Evolutionary conservation across 441 rosid genomes (phyloP).

Genomic region (Croton setiger): DNA sequence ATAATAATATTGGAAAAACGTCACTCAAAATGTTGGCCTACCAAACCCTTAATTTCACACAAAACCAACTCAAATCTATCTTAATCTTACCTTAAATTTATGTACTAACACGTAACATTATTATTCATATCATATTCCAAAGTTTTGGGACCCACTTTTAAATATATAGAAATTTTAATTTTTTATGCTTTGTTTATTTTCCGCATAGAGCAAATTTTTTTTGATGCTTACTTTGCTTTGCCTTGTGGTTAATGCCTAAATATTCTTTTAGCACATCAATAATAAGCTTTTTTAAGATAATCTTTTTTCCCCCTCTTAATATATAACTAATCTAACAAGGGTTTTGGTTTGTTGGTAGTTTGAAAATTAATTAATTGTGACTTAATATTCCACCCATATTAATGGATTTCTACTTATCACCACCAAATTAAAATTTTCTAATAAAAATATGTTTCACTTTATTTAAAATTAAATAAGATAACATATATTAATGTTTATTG

Average conservation of each 20-base stretch:
- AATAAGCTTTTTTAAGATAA: conserved; percentile 7
- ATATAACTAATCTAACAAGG: not conserved
- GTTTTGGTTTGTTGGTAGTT: conserved; percentile 15
- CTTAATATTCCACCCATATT: not conserved
- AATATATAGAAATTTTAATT: not conserved
- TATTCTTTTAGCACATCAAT: conserved; percentile 9
- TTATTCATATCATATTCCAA: not conserved
- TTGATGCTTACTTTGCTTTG: conserved; percentile 19
- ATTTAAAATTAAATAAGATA: no score
- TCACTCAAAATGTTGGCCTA: conserved; percentile 16
- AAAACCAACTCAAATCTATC: conserved; percentile 4
- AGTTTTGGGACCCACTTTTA: conserved; percentile 3
- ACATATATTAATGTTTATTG: no score
- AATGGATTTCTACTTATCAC: not conserved
- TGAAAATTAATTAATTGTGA: not conserved
- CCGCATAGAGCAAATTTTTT: no score
- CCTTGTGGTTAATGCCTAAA: conserved; percentile 29
- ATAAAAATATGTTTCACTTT: no score
- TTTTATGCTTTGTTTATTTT: conserved; percentile 15
- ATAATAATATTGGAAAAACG: no score
- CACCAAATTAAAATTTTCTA: no score
- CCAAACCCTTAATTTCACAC: conserved; percentile 9
- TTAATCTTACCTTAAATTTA: conserved; percentile 1
- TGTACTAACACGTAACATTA: not conserved
- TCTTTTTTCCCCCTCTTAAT: not conserved